Percentiles rank a stretch among this genome's conserved stretches.
Conservation (phyloP, 768 basidiomycete species). For the Boletellus emodensis region DNA sequence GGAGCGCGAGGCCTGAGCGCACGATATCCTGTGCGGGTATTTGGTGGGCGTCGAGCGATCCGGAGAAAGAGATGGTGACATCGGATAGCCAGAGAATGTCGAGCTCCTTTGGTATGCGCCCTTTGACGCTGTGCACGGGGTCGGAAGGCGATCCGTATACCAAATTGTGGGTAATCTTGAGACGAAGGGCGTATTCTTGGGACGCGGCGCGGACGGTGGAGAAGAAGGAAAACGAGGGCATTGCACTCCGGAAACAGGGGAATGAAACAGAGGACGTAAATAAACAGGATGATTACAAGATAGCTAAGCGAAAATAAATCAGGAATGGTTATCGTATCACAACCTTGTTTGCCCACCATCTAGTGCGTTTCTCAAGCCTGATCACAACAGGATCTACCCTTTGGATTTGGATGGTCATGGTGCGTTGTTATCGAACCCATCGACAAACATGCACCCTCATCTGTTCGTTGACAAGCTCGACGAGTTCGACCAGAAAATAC, state of each 20-base stretch:
- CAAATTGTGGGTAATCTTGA: constrained; percentile 46
- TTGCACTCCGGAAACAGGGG: constrained; percentile 7
- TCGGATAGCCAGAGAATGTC: constrained; percentile 50
- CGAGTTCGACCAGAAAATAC: constrained; percentile 91
- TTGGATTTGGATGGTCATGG: constrained; percentile 28
- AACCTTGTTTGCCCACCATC: constrained; percentile 27
- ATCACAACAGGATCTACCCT: constrained; percentile 15
- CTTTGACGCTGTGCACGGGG: constrained; percentile 28
- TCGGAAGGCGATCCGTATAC: constrained; percentile 32
- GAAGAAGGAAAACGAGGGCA: constrained; percentile 31
- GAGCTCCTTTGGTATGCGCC: constrained; percentile 35
- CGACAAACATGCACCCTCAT: constrained; percentile 4
- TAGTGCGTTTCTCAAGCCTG: constrained; percentile 6
- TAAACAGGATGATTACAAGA: constrained; percentile 18
- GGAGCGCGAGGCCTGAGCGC: constrained; percentile 46
- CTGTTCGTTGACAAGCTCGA: constrained; percentile 22
- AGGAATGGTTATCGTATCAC: constrained; percentile 28
- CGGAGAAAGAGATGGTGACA: constrained; percentile 52
- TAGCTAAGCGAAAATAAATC: constrained; percentile 25
- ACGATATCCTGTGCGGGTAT: constrained; percentile 40
- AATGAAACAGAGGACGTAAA: neutral
- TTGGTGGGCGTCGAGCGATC: constrained; percentile 43
- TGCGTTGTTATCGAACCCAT: constrained; percentile 17
- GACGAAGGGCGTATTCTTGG: constrained; percentile 40
- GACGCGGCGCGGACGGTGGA: constrained; percentile 41